Base-by-base conservation (phyloP, 192 early-diverging fungal species). In the Nowakowskiella sp. region DNA sequence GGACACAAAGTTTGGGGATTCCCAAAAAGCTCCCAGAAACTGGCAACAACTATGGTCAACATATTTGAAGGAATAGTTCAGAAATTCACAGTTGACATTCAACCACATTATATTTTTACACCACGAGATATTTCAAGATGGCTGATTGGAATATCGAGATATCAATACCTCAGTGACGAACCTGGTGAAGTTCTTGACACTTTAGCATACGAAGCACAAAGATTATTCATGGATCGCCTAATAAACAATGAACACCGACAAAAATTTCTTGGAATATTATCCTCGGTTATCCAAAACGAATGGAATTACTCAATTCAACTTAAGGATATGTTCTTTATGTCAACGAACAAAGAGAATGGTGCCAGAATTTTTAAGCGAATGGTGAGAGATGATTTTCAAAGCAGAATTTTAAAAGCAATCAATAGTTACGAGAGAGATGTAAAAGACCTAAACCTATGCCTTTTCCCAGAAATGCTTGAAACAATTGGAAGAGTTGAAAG, bases 41-140 rank as follows among this genome's bases (percentile, higher is more conserved):
- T 80, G 4, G 58, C 73, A 10, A 25, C 54, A 4, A 60, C 78
- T 0, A 79, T 80, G 57, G 51, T 79, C 16, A 53, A 57, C 13
- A 66, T 79, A 4, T 80, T 64, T 36, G 68, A 69, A 6, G 55
- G 71, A 53, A 55, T 57, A 9, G 54, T 36, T 28, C 48, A 64
- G n/a, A 74, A 68, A 16, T 80, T 76, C 53, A 80, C 76, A 0
- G 53, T 34, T 2, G 76, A 78, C 55, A 42, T 65, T 21, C 51
- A 58, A 21, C 53, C 73, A 23, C 78, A 80, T 59, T 80, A 80
- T 53, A 44, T 67, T 8, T 80, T 79, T 44, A 76, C 65, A 4
- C 75, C 76, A 8, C 43, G 78, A 25, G 78, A 80, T 46, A 31
- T 80, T 9, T 70, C 76, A 6, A 43, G 62, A 8, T 71, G 68